phyloP scores from a whole-genome alignment of 768 basidiomycete species.

The Macrolepiota albuminosa region DNA sequence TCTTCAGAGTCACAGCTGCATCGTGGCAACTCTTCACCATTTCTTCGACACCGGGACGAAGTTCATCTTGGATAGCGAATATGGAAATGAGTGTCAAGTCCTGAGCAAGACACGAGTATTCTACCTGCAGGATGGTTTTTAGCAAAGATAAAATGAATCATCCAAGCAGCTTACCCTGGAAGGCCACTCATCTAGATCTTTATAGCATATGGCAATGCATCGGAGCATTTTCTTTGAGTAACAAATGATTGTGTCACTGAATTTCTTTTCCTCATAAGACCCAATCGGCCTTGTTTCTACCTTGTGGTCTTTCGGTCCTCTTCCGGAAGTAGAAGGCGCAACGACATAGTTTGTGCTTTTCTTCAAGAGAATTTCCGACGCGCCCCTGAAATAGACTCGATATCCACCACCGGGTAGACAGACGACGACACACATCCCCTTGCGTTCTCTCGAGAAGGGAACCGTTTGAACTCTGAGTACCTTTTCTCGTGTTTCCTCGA shows the following conservation, averaged over 20 bases:
- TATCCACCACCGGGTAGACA: conserved; percentile 43
- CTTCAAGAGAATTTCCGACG: conserved; percentile 87
- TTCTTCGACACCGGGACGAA: conserved; percentile 68
- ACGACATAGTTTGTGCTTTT: conserved; percentile 70
- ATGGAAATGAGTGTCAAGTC: conserved; percentile 85
- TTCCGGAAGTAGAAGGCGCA: conserved; percentile 33
- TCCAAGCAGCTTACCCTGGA: conserved; percentile 30
- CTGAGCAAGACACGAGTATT: conserved; percentile 41
- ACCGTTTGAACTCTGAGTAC: conserved; percentile 76
- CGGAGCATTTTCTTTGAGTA: too few relatives aligned
- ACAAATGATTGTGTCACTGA: too few relatives aligned
- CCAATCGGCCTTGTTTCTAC: conserved; percentile 62
- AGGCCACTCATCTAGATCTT: conserved; percentile 85
- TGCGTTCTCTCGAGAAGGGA: conserved; percentile 90
- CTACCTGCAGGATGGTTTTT: too few relatives aligned
- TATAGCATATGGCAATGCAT: conserved; percentile 78
- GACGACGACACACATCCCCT: conserved; percentile 91
- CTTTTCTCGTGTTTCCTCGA: conserved; percentile 59
- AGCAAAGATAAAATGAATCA: conserved; percentile 15
- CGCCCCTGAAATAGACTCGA: conserved; percentile 79
- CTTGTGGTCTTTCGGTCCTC: conserved; percentile 10
- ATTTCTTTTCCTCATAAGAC: conserved; percentile 37
- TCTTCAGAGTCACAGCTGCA: conserved; percentile 92
- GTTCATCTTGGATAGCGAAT: conserved; percentile 93
- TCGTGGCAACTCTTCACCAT: conserved; percentile 84